Percentiles rank a stretch among this genome's conserved stretches.
Conservation (phyloP, 2,329 filamentous ascomycete genomes). For the Fusarium caatingaense region DNA sequence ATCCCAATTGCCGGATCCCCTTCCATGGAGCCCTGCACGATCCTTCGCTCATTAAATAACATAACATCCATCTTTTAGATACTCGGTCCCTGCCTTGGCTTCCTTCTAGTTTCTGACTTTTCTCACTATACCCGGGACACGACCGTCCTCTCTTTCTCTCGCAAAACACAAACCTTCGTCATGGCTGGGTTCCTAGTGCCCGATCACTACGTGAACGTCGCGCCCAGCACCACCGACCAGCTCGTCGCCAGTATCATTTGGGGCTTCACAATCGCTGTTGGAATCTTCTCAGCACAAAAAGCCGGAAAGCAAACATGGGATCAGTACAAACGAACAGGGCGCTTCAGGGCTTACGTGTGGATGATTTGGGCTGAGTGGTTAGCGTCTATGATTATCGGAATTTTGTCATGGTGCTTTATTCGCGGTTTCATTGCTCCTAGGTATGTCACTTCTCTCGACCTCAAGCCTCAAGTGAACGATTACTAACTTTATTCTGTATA, state of each 20-base stretch:
- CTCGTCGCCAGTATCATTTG: conserved; percentile 44
- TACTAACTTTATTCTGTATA: conserved; percentile 6
- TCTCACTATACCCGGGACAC: background rate
- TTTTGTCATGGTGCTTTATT: conserved; percentile 39
- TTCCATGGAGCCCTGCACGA: background rate
- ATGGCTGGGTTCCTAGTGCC: conserved; percentile 35
- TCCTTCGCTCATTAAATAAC: background rate
- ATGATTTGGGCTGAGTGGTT: conserved; percentile 43
- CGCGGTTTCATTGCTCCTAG: conserved; percentile 35
- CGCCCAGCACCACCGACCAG: conserved; percentile 29
- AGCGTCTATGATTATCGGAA: conserved; percentile 34
- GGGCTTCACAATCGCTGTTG: conserved; percentile 41
- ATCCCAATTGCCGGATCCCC: background rate
- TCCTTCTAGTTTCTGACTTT: background rate
- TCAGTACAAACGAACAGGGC: conserved; percentile 30
- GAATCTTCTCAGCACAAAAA: conserved; percentile 34
- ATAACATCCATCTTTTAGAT: background rate
- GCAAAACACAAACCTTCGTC: too few species aligned
- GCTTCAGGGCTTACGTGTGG: conserved; percentile 29
- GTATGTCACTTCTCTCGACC: background rate
- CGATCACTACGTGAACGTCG: conserved; percentile 27
- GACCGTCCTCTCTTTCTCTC: background rate
- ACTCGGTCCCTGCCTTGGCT: background rate
- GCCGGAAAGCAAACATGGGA: conserved; percentile 38
- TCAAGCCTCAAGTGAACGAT: background rate